phyloP scores from a whole-genome alignment of 768 basidiomycete genomes.

The Scleroderma bovista region DNA sequence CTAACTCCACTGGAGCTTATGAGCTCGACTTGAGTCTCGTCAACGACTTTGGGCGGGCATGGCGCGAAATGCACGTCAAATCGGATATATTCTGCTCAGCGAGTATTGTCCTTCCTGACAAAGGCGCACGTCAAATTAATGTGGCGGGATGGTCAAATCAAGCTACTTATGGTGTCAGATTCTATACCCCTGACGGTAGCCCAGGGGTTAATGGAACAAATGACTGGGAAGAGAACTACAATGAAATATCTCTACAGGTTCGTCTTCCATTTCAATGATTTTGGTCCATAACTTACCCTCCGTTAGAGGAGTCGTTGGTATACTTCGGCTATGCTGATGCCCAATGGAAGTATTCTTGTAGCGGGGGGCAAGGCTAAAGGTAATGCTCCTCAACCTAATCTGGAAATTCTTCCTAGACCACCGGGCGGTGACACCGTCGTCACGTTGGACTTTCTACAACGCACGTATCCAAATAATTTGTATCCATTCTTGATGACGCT shows the following conservation, averaged over 20 bases:
- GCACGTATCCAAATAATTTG: conserved; percentile 76
- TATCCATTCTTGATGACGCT: conserved; percentile 75
- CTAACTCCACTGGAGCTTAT: conserved; percentile 72
- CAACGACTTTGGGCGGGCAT: conserved; percentile 40
- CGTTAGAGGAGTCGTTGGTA: conserved; percentile 67
- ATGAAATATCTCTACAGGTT: conserved; percentile 57
- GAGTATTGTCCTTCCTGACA: conserved; percentile 69
- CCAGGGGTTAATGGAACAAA: conserved; percentile 67
- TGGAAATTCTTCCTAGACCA: conserved; percentile 73
- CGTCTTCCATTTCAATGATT: conserved; percentile 1
- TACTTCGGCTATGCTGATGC: conserved; percentile 57
- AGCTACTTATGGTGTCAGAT: conserved; percentile 67
- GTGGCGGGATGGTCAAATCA: conserved; percentile 52
- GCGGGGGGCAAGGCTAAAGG: conserved; percentile 75
- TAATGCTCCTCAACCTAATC: conserved; percentile 59
- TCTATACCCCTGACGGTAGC: conserved; percentile 66
- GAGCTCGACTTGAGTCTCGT: conserved; percentile 65
- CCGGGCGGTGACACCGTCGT: conserved; percentile 64
- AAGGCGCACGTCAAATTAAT: conserved; percentile 38
- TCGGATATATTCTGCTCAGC: conserved; percentile 79
- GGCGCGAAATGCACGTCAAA: conserved; percentile 74
- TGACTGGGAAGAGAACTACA: conserved; percentile 73
- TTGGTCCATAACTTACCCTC: background rate
- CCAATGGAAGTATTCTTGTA: conserved; percentile 71
- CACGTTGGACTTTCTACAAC: conserved; percentile 57